Evolutionary conservation across 208 protist species (phyloP).

Genomic region (Trypanosoma platydactyli): DNA sequence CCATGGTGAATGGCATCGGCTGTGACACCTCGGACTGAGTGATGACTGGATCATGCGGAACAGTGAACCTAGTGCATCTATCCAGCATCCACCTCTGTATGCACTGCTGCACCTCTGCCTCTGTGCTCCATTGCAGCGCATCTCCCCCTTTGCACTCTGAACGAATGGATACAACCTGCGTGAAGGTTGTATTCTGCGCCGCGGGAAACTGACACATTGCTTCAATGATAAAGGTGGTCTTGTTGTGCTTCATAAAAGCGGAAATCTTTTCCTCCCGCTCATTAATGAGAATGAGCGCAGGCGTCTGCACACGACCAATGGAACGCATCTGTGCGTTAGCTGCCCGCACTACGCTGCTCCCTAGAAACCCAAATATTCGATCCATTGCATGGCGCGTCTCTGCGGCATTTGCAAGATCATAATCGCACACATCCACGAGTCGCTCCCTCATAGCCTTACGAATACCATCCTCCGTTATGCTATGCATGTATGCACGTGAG

Average conservation of each 20-base stretch:
- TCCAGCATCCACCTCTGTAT: conserved; percentile 29
- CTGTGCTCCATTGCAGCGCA: conserved; percentile 14
- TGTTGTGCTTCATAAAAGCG: conserved; percentile 61
- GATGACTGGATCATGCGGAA: conserved; percentile 31
- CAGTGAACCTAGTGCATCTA: conserved; percentile 18
- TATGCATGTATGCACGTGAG: conserved; percentile 92
- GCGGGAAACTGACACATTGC: conserved; percentile 64
- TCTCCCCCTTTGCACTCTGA: conserved; percentile 13
- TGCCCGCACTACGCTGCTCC: conserved; percentile 85
- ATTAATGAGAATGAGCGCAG: conserved; percentile 85
- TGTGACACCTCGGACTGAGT: conserved; percentile 41
- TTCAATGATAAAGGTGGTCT: conserved; percentile 51
- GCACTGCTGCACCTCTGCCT: conserved; percentile 22
- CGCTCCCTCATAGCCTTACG: conserved; percentile 76
- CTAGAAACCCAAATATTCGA: conserved; percentile 91
- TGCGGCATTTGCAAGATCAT: conserved; percentile 83
- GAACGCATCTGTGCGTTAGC: conserved; percentile 88
- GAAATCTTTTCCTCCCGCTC: conserved; percentile 73
- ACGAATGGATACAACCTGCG: conserved; percentile 57
- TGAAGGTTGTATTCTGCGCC: conserved; percentile 35
- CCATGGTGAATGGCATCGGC: conserved; percentile 89
- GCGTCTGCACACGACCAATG: conserved; percentile 91
- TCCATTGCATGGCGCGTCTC: conserved; percentile 91
- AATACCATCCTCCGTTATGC: conserved; percentile 88
- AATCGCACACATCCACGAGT: conserved; percentile 57